Evolutionary conservation across 768 basidiomycete genomes (phyloP), one percentile per base, ranked within the genome.

Genomic region (Collybia mongolica): DNA sequence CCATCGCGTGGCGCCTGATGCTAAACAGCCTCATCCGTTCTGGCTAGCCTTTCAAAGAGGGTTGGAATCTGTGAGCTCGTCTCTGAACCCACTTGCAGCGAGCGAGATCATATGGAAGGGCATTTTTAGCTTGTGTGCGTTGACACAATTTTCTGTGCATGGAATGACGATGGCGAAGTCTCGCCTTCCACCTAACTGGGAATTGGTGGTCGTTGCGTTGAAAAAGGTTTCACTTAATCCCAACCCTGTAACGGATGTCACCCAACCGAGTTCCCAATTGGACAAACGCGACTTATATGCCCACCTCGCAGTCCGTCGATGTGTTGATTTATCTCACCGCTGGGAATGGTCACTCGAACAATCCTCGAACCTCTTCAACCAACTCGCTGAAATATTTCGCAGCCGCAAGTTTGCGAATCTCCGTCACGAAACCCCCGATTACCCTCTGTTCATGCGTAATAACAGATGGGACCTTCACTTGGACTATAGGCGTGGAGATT

Each of bases 381-480:
- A 77, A 18, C 73, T 97, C 5, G 79, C 79, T 20, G 79, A 82
- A 23, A 79, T 93, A 8, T 93, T 97, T 68, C 80, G 82, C 46
- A 83, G 79, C 38, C 83, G 94, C 15, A 81, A 84, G 39, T 90
- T 90, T 54, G 76, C 81, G 7, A 88, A 90, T 63, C 75, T 97
- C 32, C 64, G 79, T 53, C 74, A 76, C 49, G 79, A 88, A 66
- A 57, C 61, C 39, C 58, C 77, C 32, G 86, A 87, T 53, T 91
- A 86, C 58, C 90, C 93, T 17, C 67, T 69, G 17, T 97, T 93
- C 67, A 73, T 91, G 56, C 71, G 77, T 40, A 56, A 78, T 5
- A 70, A 73, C 39, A 74, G 90, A 56, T 70, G 83, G 60, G 65
- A 68, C 2, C 66, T 84, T 9, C 74, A 91, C 5, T 71, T 71